Evolutionary conservation across 805 yeast genomes (phyloP).

Genomic region (Saccharomycopsis javanensis): DNA sequence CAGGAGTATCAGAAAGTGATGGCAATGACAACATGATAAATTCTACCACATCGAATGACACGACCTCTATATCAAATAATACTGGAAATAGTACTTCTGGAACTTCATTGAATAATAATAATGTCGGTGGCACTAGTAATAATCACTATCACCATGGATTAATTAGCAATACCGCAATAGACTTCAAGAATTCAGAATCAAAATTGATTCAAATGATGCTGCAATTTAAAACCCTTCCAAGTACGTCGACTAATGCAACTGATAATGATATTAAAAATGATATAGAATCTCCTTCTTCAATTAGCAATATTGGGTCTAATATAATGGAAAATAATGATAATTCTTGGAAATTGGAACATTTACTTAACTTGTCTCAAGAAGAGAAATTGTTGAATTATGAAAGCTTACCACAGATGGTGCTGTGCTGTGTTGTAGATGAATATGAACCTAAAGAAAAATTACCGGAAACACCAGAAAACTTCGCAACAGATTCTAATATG

Average conservation of each 20-base stretch:
- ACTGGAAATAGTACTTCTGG: background rate
- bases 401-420: conserved; percentile 52
- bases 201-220: conserved; percentile 37
- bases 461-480: background rate
- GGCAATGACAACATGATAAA: background rate
- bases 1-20: background rate
- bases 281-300: background rate
- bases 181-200: conserved; percentile 27
- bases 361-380: conserved; percentile 40
- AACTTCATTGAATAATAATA: conserved; percentile 1
- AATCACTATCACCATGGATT: conserved; percentile 8
- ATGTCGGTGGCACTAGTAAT: background rate
- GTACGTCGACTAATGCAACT: conserved; percentile 13
- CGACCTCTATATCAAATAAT: background rate
- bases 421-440: conserved; percentile 46
- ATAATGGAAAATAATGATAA: conserved; percentile 22
- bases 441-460: conserved; percentile 25
- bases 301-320: background rate
- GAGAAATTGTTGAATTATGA: conserved; percentile 37
- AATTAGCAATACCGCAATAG: conserved; percentile 15
- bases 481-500: background rate
- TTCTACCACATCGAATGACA: background rate
- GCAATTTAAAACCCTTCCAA: conserved; percentile 31
- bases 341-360: conserved; percentile 49
- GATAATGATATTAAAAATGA: background rate